Percentiles rank a stretch among this genome's conserved stretches.
phyloP scores from a whole-genome alignment of 225 moss, liverwort and hornwort species.

The Pleurozium schreberi region DNA sequence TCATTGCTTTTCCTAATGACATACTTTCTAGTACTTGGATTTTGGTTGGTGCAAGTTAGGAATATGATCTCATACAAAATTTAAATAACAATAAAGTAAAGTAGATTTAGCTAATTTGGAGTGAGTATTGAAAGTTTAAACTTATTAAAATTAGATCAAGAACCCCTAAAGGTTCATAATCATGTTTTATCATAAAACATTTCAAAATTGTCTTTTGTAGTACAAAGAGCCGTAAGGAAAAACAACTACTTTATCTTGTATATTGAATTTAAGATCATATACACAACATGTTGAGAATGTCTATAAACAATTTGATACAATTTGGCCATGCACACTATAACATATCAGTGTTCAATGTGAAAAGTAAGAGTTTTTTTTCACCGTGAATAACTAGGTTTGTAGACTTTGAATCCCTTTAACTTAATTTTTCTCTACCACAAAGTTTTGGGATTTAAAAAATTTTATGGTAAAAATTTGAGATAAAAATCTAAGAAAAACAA shows the following conservation, averaged over 20 bases:
- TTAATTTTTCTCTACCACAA: not conserved
- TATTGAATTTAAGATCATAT: not conserved
- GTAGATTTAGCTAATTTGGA: not conserved
- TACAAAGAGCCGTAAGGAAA: not conserved
- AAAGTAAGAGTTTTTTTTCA: not conserved
- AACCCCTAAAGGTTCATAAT: accelerated
- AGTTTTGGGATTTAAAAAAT: not conserved
- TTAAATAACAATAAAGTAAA: not conserved
- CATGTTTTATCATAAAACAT: not conserved
- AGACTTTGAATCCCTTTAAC: not conserved
- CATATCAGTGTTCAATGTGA: not conserved
- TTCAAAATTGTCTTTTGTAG: not conserved
- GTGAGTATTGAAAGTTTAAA: not conserved
- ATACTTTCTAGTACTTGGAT: not conserved
- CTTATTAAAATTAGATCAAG: not conserved
- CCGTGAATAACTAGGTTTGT: accelerated
- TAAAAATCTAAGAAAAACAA: not conserved
- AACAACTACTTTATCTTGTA: not conserved
- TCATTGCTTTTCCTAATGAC: accelerated
- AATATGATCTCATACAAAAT: not conserved
- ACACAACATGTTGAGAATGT: not conserved
- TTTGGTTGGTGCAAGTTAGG: not conserved
- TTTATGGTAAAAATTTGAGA: not conserved
- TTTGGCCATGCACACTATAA: not conserved
- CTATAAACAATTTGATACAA: not conserved